These are phyloP conservation scores for Podaxis sp. DNA, from an alignment of 768 basidiomycete genomes.

Conservation along the genomic window DNA sequence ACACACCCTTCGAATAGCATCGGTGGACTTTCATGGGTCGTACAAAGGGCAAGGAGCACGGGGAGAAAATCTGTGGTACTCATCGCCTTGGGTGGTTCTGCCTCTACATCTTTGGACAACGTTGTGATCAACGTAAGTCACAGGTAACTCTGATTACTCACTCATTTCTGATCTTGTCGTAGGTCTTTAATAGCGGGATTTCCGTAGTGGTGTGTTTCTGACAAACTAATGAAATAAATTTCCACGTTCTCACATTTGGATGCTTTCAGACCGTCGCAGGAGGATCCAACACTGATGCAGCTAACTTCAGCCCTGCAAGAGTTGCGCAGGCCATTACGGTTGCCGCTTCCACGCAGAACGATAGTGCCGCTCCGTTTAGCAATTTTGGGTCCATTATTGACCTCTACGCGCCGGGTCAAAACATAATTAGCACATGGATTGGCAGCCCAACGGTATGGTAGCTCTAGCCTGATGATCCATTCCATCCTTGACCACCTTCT, in stretches of 20 bases:
- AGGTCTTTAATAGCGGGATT: slow-evolving; percentile 1
- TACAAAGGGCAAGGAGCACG: neutral
- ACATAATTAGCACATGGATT: slow-evolving; percentile 18
- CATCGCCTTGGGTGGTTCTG: neutral
- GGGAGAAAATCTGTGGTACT: neutral
- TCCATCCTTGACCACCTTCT: neutral
- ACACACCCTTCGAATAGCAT: neutral
- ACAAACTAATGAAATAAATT: neutral
- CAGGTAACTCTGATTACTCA: neutral
- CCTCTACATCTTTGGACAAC: neutral
- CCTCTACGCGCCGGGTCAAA: slow-evolving; percentile 18
- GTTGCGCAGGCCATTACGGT: slow-evolving; percentile 15
- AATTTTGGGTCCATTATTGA: slow-evolving; percentile 16
- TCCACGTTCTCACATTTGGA: neutral
- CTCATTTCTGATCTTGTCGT: neutral
- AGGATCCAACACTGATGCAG: slow-evolving; percentile 12
- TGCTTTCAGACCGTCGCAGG: slow-evolving; percentile 6
- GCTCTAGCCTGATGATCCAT: neutral
- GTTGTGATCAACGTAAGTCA: neutral
- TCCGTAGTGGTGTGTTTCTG: neutral
- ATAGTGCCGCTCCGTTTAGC: slow-evolving; percentile 13
- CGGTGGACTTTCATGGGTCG: neutral
- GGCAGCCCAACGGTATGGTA: slow-evolving; percentile 13
- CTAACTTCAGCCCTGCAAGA: slow-evolving; percentile 15
- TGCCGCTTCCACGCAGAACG: slow-evolving; percentile 14